Evolutionary conservation across 2,329 filamentous ascomycete genomes (phyloP), one percentile per base, ranked within the genome.

Genomic region (Ophiocordyceps unilateralis): DNA sequence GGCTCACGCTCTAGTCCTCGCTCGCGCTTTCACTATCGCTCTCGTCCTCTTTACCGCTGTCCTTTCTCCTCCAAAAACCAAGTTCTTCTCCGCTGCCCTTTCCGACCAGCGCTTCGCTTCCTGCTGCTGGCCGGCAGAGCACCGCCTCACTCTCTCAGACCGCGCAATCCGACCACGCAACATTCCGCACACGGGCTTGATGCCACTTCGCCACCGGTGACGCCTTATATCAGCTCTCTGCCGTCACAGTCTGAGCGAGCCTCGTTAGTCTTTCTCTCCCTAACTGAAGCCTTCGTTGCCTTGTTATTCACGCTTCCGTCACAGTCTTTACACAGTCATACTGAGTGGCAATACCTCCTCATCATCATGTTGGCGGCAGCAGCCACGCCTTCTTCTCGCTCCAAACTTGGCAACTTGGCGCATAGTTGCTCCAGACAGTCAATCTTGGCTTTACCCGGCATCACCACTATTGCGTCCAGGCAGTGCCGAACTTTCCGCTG

Each of bases 401-500:
- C 37, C 40, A 40, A 28, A 32, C 37, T 45, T 21, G 34, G 21
- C 36, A 17, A n/a, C 22, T 26, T 30, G 20, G 37, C 41, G 9
- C 41, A 28, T 15, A 17, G 10, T 19, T 45, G 26, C 11, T 36
- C 19, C 10, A 20, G 36, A 21, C 41, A 22, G n/a, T 26, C 21
- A 10, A 22, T 15, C 14, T 11, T 37, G 2, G 20, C 23, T 20
- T 17, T 24, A 19, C 11, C 40, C 6, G 23, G 17, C 41, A 72
- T 42, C 47, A 63, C 24, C 63, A 64, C 41, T 66, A 63, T 38
- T 68, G 65, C 32, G 48, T 10, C 43, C 47, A 15, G 17, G 17
- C 55, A 56, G 43, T 46, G 38, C 50, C 67, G 74, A 30, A 53
- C 72, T 42, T 47, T 64, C 24, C 64, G 64, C 41, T 66, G 63